Evolutionary conservation across 805 yeast genomes (phyloP).

Genomic region (Jamesozyma gamospora): DNA sequence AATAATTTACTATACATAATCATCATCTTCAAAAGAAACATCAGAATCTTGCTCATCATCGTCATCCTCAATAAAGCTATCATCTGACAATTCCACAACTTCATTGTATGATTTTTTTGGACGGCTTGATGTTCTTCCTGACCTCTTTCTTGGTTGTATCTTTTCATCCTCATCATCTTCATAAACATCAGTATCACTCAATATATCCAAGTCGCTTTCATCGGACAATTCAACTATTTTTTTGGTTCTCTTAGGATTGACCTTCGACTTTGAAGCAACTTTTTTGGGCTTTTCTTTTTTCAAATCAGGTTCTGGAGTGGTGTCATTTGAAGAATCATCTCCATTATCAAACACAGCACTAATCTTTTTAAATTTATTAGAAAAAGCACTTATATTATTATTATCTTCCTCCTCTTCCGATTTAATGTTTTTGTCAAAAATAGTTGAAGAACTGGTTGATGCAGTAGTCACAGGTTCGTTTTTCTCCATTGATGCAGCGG

Average conservation of each 20-base stretch:
- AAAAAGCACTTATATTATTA: constrained; percentile 20
- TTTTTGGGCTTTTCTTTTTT: constrained; percentile 1
- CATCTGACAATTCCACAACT: constrained; percentile 20
- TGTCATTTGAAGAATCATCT: constrained; percentile 1
- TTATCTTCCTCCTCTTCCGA: constrained; percentile 9
- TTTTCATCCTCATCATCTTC: constrained; percentile 12
- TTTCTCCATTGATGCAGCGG: constrained; percentile 1
- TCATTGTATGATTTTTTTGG: constrained; percentile 13
- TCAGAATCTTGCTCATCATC: constrained; percentile 13
- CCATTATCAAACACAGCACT: constrained; percentile 22
- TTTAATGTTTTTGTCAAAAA: constrained; percentile 13
- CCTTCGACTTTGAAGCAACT: background rate
- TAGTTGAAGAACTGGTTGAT: constrained; percentile 8
- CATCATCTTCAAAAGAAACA: constrained; percentile 16
- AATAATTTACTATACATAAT: background rate
- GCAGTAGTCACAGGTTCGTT: background rate
- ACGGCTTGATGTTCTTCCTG: constrained; percentile 12
- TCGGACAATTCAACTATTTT: constrained; percentile 14
- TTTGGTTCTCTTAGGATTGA: constrained; percentile 2
- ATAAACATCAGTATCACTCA: constrained; percentile 6
- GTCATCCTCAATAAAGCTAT: constrained; percentile 21
- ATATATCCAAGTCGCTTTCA: constrained; percentile 16
- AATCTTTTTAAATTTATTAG: constrained; percentile 25
- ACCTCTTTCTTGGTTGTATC: constrained; percentile 13
- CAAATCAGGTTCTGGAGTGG: constrained; percentile 1